Evolutionary conservation across 306 rosid genomes (phyloP).

Genomic region (Phaseolus lunatus): DNA sequence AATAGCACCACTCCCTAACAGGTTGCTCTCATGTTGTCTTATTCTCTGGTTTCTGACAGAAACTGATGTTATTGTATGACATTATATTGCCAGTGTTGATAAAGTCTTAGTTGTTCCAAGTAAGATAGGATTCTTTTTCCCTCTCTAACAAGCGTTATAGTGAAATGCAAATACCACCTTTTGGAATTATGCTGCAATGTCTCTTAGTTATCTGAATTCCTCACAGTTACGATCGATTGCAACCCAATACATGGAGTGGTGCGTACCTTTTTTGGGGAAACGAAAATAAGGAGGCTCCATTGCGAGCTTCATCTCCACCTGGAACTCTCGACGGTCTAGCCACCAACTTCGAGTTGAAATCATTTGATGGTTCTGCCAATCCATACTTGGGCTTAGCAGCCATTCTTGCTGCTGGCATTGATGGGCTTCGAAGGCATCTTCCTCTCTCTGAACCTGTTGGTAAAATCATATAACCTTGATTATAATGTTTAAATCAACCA

Average conservation of each 20-base stretch:
- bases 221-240: constrained; percentile 82
- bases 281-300: constrained; percentile 87
- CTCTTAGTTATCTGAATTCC: neutral
- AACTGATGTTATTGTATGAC: constrained; percentile 24
- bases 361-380: constrained; percentile 93
- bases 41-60: constrained; percentile 8
- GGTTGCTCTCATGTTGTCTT: constrained; percentile 65
- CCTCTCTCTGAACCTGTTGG: constrained; percentile 84
- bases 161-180: neutral
- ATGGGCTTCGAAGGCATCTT: constrained; percentile 85
- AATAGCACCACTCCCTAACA: constrained; percentile 84
- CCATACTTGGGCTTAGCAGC: constrained; percentile 89
- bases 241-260: constrained; percentile 92
- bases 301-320: constrained; percentile 88
- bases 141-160: constrained; percentile 1
- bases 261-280: constrained; percentile 94
- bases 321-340: constrained; percentile 69
- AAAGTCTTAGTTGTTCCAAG: neutral
- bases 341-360: constrained; percentile 89
- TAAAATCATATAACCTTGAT: constrained; percentile 48
- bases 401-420: constrained; percentile 86
- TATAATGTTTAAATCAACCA: constrained; percentile 14
- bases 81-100: neutral
- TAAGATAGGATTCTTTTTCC: neutral
- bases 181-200: constrained; percentile 7